A percentile compares a stretch with the other conserved stretches of the same genome.
These are phyloP conservation scores for Paramecium pentaurelia DNA, from an alignment of 73 alveolate genomes.

Conservation along the genomic window DNA sequence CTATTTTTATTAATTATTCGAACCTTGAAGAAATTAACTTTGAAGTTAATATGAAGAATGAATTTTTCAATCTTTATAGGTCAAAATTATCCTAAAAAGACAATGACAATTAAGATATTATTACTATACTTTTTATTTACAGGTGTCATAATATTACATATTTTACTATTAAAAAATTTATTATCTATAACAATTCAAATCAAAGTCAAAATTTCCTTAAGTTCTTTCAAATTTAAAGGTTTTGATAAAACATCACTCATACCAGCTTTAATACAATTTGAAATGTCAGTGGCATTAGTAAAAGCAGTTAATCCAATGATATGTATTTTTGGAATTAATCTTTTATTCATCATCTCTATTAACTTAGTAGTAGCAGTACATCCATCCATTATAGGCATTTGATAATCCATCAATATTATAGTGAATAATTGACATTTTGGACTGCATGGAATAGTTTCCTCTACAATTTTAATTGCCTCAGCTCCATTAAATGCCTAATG, in stretches of 20 bases:
- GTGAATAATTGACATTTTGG: not conserved
- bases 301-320: conserved; percentile 34
- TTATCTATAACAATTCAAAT: not conserved
- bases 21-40: not conserved
- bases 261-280: not conserved
- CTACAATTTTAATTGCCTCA: not conserved
- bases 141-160: not conserved
- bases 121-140: not conserved
- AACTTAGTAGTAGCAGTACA: not conserved
- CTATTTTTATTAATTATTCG: not conserved
- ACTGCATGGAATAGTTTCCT: not conserved
- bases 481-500: conserved; percentile 24
- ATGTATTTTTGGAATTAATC: not conserved
- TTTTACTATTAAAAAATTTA: not conserved
- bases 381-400: conserved; percentile 48
- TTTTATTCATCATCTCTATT: not conserved
- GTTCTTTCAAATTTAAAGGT: not conserved
- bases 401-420: conserved; percentile 6
- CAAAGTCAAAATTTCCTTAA: not conserved
- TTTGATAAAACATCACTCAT: conserved; percentile 28
- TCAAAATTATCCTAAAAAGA: not conserved
- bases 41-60: not conserved
- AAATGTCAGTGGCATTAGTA: not conserved
- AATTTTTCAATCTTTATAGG: not conserved
- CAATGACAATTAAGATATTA: too few species aligned